Evolutionary conservation across 2,329 filamentous ascomycete species (phyloP).

Genomic region (Claviceps monticola): DNA sequence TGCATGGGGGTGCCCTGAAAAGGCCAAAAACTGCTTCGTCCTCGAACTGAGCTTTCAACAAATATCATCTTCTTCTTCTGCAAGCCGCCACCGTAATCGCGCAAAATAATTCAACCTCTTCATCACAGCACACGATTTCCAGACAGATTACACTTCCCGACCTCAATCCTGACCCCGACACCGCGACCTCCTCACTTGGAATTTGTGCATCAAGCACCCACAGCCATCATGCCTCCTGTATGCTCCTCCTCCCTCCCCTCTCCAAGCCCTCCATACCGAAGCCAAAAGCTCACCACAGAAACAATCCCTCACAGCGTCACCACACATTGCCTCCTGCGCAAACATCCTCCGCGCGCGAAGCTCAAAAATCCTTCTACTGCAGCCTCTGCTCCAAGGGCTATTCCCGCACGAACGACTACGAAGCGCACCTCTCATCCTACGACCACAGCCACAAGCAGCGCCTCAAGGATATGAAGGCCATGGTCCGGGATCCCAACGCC

Average conservation of each 20-base stretch:
- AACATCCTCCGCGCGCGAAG: conserved; percentile 55
- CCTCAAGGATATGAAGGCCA: conserved; percentile 75
- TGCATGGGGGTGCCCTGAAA: no score
- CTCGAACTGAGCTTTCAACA: background rate
- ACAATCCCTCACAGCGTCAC: conserved; percentile 27
- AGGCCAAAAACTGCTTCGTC: no score
- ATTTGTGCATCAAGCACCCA: background rate
- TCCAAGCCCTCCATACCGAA: conserved; percentile 14
- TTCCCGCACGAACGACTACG: conserved; percentile 87
- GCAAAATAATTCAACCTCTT: background rate
- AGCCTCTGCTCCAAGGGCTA: conserved; percentile 89
- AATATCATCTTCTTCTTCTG: background rate
- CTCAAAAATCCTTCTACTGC: conserved; percentile 70
- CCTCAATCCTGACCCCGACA: background rate
- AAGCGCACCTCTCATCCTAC: conserved; percentile 85
- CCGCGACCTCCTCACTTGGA: no score
- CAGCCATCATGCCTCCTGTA: conserved; percentile 40
- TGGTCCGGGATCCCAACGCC: conserved; percentile 58
- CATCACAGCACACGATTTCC: background rate
- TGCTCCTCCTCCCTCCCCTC: conserved; percentile 8
- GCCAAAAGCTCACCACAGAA: conserved; percentile 26
- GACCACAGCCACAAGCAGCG: conserved; percentile 92
- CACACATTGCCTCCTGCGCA: conserved; percentile 45
- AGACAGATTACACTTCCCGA: background rate
- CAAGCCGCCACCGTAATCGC: background rate